Evolutionary conservation across 179 eudicot genomes (phyloP).

Genomic region (Carnegiea gigantea): DNA sequence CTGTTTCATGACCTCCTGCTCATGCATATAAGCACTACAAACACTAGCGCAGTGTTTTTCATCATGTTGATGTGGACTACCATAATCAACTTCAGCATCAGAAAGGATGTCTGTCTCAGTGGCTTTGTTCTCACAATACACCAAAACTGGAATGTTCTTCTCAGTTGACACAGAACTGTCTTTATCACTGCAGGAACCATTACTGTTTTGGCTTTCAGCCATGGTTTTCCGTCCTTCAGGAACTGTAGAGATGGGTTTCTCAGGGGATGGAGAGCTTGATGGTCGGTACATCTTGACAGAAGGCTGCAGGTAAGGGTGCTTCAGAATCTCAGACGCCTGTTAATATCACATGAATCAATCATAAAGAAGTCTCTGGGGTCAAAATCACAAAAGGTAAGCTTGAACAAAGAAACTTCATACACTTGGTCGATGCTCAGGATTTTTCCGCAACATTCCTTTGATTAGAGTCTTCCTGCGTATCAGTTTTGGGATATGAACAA

Average conservation of each 20-base stretch:
- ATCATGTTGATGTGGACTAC: constrained; percentile 32
- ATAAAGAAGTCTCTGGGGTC: constrained; percentile 1
- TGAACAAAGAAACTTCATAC: constrained; percentile 40
- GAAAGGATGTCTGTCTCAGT: constrained; percentile 55
- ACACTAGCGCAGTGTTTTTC: constrained; percentile 38
- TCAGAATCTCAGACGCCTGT: constrained; percentile 89
- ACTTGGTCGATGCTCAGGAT: constrained; percentile 94
- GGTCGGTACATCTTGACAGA: constrained; percentile 73
- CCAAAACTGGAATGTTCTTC: constrained; percentile 49
- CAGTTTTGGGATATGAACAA: neutral
- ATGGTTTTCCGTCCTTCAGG: constrained; percentile 54
- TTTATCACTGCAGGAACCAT: constrained; percentile 88
- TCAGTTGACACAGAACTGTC: constrained; percentile 70
- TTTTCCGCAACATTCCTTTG: constrained; percentile 94
- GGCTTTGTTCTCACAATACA: constrained; percentile 50
- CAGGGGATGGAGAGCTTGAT: constrained; percentile 46
- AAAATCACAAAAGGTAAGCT: neutral
- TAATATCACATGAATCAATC: constrained; percentile 18
- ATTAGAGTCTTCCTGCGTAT: constrained; percentile 66
- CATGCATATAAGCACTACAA: constrained; percentile 33
- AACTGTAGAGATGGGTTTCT: constrained; percentile 48
- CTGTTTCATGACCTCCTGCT: constrained; percentile 39
- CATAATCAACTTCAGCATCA: constrained; percentile 53
- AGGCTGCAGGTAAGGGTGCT: constrained; percentile 92
- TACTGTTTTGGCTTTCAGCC: constrained; percentile 85